Percentiles rank a stretch among this genome's conserved stretches.
Conservation (phyloP, 352 stramenopile species). For the Blastocystis sp. region DNA sequence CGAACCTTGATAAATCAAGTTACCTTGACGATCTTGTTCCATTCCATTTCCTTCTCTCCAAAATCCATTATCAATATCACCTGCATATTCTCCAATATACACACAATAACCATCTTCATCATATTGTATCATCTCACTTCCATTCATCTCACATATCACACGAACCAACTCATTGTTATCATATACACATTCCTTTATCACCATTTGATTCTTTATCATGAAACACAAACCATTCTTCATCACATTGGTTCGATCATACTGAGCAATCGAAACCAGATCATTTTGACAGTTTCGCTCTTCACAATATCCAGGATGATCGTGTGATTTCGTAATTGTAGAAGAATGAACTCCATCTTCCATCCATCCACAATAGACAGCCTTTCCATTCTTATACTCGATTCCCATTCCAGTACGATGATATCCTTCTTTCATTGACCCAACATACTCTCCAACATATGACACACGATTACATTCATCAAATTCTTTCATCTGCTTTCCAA, state of each 20-base stretch:
- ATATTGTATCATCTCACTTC: not conserved
- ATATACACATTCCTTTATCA: not conserved
- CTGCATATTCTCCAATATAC: not conserved
- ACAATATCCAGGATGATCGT: not conserved
- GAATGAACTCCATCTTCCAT: not conserved
- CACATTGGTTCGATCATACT: not conserved
- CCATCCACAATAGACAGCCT: not conserved
- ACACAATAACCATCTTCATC: not conserved
- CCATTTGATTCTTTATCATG: not conserved
- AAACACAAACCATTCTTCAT: not conserved
- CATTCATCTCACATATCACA: not conserved
- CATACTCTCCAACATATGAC: not conserved
- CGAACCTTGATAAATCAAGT: not conserved
- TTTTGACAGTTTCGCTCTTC: not conserved
- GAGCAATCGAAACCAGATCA: no score
- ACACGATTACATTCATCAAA: not conserved
- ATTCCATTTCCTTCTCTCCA: not conserved
- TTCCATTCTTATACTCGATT: not conserved
- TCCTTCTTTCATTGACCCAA: not conserved
- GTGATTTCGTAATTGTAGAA: not conserved
- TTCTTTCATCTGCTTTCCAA: not conserved
- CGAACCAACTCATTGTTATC: not conserved
- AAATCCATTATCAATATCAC: not conserved
- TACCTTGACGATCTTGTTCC: not conserved
- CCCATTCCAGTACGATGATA: not conserved